These are phyloP conservation scores for Neohortaea acidophila DNA, from an alignment of 495 filamentous ascomycete genomes.

Conservation along the genomic window DNA sequence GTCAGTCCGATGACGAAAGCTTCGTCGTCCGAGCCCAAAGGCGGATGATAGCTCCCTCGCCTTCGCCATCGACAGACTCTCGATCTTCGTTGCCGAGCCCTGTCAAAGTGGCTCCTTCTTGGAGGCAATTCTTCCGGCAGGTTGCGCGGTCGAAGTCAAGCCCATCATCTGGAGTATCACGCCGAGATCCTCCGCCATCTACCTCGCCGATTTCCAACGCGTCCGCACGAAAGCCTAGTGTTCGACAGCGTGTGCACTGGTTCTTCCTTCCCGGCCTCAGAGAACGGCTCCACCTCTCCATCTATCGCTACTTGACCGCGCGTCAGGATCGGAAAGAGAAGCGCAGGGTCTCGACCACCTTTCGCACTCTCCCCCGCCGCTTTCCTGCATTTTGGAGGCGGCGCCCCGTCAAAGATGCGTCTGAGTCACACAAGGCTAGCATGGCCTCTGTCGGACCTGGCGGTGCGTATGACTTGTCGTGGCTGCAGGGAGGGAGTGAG, in stretches of 20 bases:
- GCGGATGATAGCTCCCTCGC: no score
- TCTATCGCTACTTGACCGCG: constrained; percentile 57
- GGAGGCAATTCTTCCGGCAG: constrained; percentile 4
- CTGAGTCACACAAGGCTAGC: constrained; percentile 14
- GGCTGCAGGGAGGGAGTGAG: constrained; percentile 28
- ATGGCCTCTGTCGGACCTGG: constrained; percentile 26
- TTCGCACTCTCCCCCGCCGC: constrained; percentile 19
- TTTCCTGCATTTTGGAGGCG: constrained; percentile 11
- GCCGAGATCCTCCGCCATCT: constrained; percentile 43
- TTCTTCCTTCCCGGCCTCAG: constrained; percentile 57
- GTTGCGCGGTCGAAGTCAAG: neutral
- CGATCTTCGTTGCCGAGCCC: no score
- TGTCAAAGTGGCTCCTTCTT: constrained; percentile 11
- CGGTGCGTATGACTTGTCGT: constrained; percentile 8
- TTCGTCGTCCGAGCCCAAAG: no score
- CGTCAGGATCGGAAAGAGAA: constrained; percentile 36
- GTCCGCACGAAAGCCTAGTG: no score
- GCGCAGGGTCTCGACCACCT: constrained; percentile 9
- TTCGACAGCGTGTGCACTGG: no score
- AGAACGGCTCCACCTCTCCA: constrained; percentile 51
- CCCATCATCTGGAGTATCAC: constrained; percentile 16
- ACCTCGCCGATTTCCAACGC: constrained; percentile 48
- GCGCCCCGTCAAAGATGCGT: constrained; percentile 22
- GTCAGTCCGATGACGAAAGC: no score
- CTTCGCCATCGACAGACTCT: no score